Conservation (phyloP, 2,329 filamentous ascomycete genomes). For the Knufia fluminis region DNA sequence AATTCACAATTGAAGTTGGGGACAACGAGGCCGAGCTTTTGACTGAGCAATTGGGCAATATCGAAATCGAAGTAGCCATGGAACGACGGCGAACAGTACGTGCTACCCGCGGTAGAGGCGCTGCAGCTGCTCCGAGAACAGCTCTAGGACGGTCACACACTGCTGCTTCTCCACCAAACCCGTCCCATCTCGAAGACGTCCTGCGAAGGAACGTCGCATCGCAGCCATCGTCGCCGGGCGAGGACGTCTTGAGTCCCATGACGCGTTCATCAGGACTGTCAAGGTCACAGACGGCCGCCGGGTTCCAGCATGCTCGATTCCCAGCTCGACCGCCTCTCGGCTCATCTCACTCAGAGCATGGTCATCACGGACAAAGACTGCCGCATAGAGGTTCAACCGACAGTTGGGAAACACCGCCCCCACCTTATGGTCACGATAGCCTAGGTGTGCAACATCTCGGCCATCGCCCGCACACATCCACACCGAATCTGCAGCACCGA, state of each 20-base stretch:
- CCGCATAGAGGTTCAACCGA: constrained; percentile 7
- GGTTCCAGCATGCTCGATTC: constrained; percentile 57
- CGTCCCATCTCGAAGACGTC: constrained; percentile 9
- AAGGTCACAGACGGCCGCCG: constrained; percentile 47
- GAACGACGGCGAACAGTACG: constrained; percentile 57
- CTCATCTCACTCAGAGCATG: constrained; percentile 9
- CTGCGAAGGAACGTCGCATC: constrained; percentile 12
- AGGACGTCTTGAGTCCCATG: constrained; percentile 14
- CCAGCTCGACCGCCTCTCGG: constrained; percentile 37
- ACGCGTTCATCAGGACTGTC: constrained; percentile 14
- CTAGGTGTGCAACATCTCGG: constrained; percentile 6
- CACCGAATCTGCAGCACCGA: constrained; percentile 6
- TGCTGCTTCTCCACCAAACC: constrained; percentile 19
- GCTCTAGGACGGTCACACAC: constrained; percentile 34
- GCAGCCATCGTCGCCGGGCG: constrained; percentile 21
- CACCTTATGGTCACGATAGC: constrained; percentile 16
- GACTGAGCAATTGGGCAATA: constrained; percentile 62
- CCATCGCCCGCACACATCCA: constrained; percentile 11
- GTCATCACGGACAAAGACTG: background rate
- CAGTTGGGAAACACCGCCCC: constrained; percentile 22
- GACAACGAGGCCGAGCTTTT: constrained; percentile 59
- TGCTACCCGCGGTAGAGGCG: constrained; percentile 10
- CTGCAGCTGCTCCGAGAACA: constrained; percentile 8
- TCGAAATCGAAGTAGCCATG: constrained; percentile 70
- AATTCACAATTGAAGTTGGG: constrained; percentile 65